Evolutionary conservation across 108 stramenopile species (phyloP), one percentile per base, ranked within the genome.

Genomic region (Aurantiochytrium sp.): DNA sequence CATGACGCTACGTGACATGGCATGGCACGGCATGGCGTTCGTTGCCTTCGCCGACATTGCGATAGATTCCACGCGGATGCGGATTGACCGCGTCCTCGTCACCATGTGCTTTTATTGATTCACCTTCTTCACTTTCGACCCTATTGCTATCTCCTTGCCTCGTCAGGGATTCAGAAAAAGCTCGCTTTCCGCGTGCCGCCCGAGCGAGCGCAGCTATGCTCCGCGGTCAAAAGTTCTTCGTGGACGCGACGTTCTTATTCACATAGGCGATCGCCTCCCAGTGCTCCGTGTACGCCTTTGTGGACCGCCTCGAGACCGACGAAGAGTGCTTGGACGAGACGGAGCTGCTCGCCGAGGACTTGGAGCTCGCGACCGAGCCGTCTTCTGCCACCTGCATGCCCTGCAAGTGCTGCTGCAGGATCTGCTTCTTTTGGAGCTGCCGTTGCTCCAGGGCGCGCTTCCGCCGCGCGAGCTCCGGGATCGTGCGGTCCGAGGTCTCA

Each of bases 191-290:
- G 34, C 8, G 10, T 27, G 24, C 15, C 8, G 59, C 59, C 59
- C 34, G 10, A 65, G 27, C 27, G 36, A 12, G 24, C 39, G n/a
- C n/a, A n/a, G n/a, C n/a, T n/a, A n/a, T n/a, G n/a, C n/a, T n/a
- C n/a, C n/a, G 42, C 27, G 45, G 19, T 48, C 30, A 81, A 48
- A 81, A 81, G n/a, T n/a, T 81, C 45, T 81, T 81, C 19, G 73
- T 22, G 0, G 42, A 81, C 12, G 32, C 73, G 45, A 81, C 73
- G 39, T 81, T 81, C 42, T 81, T 81, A 24, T 12, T 6, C 45
- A 81, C 73, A 48, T 48, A 81, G 1, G 73, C 39, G 12, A 81
- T 17, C 10, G 73, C 73, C 73, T 81, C 73, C 73, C 73, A 81
- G 73, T 81, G 73, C 45, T 81, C 42, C 27, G 73, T 81, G 73